phyloP scores from a whole-genome alignment of 2,329 filamentous ascomycete genomes.

The Hypoxylon sp. region DNA sequence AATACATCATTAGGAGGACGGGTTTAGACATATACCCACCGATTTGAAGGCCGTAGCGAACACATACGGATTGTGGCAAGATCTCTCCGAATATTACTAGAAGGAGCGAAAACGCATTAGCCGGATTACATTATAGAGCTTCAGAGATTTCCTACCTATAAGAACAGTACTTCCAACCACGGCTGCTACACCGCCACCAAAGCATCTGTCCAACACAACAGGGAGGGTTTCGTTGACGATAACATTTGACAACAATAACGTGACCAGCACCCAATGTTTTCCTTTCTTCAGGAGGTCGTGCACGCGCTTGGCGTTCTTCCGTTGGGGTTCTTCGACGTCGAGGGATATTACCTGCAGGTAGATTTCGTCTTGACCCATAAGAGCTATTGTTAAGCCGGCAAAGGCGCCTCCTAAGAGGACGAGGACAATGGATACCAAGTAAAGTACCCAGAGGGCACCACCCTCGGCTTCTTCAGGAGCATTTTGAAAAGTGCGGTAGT shows the following conservation, averaged over 20 bases:
- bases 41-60: slow-evolving; percentile 94
- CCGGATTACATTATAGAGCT: slow-evolving; percentile 20
- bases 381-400: slow-evolving; percentile 90
- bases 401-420: slow-evolving; percentile 93
- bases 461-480: slow-evolving; percentile 70
- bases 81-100: slow-evolving; percentile 98
- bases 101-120: slow-evolving; percentile 41
- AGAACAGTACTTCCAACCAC: slow-evolving; percentile 93
- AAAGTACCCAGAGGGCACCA: slow-evolving; percentile 83
- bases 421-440: slow-evolving; percentile 82
- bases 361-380: slow-evolving; percentile 88
- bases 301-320: slow-evolving; percentile 86
- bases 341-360: slow-evolving; percentile 95
- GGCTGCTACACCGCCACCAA: slow-evolving; percentile 94
- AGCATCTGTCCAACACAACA: slow-evolving; percentile 92
- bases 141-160: slow-evolving; percentile 76
- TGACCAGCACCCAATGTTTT: slow-evolving; percentile 99
- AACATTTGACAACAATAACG: slow-evolving; percentile 92
- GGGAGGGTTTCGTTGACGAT: slow-evolving; percentile 98
- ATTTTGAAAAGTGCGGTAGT: slow-evolving; percentile 59
- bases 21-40: slow-evolving; percentile 93
- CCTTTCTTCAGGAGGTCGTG: slow-evolving; percentile 84
- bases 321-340: slow-evolving; percentile 87
- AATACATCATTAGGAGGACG: slow-evolving; percentile 90
- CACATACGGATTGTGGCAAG: slow-evolving; percentile 94